Evolutionary conservation across 1,284 basidiomycete genomes (phyloP).

Genomic region (Naganishia liquefaciens): DNA sequence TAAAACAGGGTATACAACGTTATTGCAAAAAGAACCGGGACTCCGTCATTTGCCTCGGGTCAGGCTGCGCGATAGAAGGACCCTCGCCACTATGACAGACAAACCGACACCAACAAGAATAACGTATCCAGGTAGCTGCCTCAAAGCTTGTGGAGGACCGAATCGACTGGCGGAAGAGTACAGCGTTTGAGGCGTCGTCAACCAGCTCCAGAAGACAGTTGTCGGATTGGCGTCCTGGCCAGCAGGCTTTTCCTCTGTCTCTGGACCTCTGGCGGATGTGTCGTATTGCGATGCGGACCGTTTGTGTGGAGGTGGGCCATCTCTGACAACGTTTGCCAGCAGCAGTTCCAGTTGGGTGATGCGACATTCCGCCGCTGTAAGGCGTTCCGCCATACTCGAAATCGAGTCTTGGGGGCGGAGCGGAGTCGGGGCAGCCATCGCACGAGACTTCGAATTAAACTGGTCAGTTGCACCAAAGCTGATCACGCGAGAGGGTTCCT

Average conservation of each 20-base stretch:
- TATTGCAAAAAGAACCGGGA: background rate
- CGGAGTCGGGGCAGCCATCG: background rate
- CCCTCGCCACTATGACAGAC: conserved; percentile 17
- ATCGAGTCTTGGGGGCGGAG: background rate
- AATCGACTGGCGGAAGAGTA: background rate
- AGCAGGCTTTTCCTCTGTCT: background rate
- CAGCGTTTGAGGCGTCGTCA: background rate
- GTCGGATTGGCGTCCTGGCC: background rate
- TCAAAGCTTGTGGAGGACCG: background rate
- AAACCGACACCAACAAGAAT: conserved; percentile 21
- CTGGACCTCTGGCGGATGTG: no score
- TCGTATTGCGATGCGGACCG: background rate
- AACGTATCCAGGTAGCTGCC: conserved; percentile 18
- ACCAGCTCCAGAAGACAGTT: background rate
- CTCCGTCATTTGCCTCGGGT: background rate
- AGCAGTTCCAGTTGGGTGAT: conserved; percentile 12
- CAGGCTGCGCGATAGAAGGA: conserved; percentile 1
- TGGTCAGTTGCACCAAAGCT: background rate
- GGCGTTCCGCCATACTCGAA: background rate
- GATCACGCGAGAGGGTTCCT: background rate
- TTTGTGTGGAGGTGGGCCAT: background rate
- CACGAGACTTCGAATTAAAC: no score
- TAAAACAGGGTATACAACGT: background rate
- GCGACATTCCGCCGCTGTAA: conserved; percentile 12
- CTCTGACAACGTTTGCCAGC: conserved; percentile 1